Evolutionary conservation across 2,329 filamentous ascomycete genomes (phyloP), one percentile per base, ranked within the genome.

Genomic region (Monilinia fructicola): DNA sequence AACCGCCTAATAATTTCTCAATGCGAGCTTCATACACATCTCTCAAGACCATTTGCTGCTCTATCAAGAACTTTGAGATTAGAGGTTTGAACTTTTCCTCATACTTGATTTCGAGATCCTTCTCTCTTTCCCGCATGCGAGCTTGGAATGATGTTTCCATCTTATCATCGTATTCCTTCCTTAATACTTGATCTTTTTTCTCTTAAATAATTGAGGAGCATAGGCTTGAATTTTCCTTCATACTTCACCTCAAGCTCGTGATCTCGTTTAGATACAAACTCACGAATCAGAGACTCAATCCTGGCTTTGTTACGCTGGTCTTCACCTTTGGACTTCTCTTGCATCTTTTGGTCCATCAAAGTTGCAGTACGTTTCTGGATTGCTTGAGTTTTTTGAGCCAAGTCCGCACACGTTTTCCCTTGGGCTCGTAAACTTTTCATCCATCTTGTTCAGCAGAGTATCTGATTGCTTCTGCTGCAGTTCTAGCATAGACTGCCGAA

Each of bases 21-120:
- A 65, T 59, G 38, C 63, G 54, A 28, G 46, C 46, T n/a, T 65
- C 54, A 31, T 60, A 48, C 42, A 44, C 54, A 48, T 65, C 54
- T 38, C 46, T 42, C 0, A 65, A 18, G 4, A 48, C 26, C 40
- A 50, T 65, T 35, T 60, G 63, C 7, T 65, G 63, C 3, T 60
- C 55, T 5, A 38, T 60, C 31, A 65, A 52, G 23, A 65, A 65
- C 3, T 38, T 53, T 42, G 21, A 31, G 21, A 65, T 65, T 12
- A 65, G 18, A 3, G 63, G 54, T 16, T 60, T 59, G 35, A 65
- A 65, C 4, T 21, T 60, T 50, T 53, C 54, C 9, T 65, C 63
- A 7, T 65, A 65, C 38, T 65, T 65, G 2, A n/a, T 53, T 14
- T 65, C 63, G 11, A 65, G 63, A n/a, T 59, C 54, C 2, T 59